A percentile compares a stretch with the other conserved stretches of the same genome.
These are phyloP conservation scores for Xylariaceae sp. DNA, from an alignment of 2,329 filamentous ascomycete genomes.

Conservation along the genomic window DNA sequence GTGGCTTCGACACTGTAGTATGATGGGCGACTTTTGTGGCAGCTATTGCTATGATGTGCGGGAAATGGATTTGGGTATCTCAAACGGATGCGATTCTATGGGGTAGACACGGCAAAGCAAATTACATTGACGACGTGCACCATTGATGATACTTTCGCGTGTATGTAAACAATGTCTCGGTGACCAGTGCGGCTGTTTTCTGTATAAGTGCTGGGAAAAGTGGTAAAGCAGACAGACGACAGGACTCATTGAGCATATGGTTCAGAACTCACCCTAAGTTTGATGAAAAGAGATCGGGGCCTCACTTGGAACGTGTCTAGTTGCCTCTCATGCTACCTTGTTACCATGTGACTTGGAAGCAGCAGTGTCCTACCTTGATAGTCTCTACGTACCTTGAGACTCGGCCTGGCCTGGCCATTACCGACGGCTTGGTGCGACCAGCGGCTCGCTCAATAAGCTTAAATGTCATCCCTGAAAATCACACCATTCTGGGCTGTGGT, in stretches of 20 bases:
- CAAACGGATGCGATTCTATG: constrained; percentile 1
- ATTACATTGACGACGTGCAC: not conserved
- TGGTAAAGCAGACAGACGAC: not conserved
- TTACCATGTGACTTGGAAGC: not conserved
- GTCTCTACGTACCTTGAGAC: too few species aligned
- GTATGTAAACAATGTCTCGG: not conserved
- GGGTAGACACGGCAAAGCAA: constrained; percentile 2
- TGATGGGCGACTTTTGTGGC: not conserved
- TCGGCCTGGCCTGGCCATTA: too few species aligned
- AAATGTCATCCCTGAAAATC: too few species aligned
- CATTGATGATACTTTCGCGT: not conserved
- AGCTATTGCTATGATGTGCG: not conserved
- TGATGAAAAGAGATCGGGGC: not conserved
- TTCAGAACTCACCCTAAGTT: not conserved
- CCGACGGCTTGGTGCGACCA: too few species aligned
- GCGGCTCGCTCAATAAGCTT: too few species aligned
- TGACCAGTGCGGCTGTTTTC: not conserved
- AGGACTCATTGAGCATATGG: not conserved
- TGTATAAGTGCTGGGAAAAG: not conserved
- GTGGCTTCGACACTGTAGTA: not conserved
- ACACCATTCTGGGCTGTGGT: too few species aligned
- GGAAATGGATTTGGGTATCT: constrained; percentile 3
- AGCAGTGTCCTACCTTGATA: not conserved
- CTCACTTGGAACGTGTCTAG: not conserved
- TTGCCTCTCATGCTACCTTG: not conserved